A percentile compares a stretch with the other conserved stretches of the same genome.
Evolutionary conservation across 2,329 filamentous ascomycete genomes (phyloP).

Genomic region (Trichophyton benhamiae): DNA sequence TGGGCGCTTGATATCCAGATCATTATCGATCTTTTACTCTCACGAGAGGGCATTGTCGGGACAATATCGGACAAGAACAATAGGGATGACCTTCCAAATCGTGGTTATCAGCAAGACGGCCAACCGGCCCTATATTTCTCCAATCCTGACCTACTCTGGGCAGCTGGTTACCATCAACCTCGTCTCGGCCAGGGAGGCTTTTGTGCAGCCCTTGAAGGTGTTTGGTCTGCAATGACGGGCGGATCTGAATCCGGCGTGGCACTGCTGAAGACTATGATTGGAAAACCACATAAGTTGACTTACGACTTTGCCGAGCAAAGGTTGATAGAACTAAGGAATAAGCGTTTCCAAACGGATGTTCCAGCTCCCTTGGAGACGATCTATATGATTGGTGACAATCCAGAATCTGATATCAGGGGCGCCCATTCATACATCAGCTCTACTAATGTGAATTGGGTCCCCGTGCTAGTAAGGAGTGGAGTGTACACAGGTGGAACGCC

Average conservation of each 20-base stretch:
- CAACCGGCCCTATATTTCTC: constrained; percentile 78
- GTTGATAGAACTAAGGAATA: constrained; percentile 48
- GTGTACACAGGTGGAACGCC: constrained; percentile 54
- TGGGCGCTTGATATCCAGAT: constrained; percentile 86
- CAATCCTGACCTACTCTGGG: constrained; percentile 85
- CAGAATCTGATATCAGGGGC: constrained; percentile 78
- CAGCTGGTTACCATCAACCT: constrained; percentile 69
- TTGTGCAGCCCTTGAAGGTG: constrained; percentile 63
- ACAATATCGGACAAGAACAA: constrained; percentile 67
- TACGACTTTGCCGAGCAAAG: constrained; percentile 75
- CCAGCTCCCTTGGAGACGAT: constrained; percentile 52
- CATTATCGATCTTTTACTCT: constrained; percentile 71
- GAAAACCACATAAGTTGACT: constrained; percentile 67
- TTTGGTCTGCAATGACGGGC: constrained; percentile 62
- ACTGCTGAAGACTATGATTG: constrained; percentile 56
- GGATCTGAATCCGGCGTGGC: constrained; percentile 41
- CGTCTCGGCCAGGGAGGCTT: constrained; percentile 89
- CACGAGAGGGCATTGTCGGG: constrained; percentile 63
- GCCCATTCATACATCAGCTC: constrained; percentile 63
- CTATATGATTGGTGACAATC: constrained; percentile 91
- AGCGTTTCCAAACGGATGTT: constrained; percentile 31
- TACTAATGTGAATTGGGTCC: constrained; percentile 60
- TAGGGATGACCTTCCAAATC: constrained; percentile 49
- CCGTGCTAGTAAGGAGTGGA: constrained; percentile 66
- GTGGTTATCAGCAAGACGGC: constrained; percentile 68